phyloP scores from a whole-genome alignment of 2,329 filamentous ascomycete genomes.

The Ophiocordyceps camponoti-rufipedis region DNA sequence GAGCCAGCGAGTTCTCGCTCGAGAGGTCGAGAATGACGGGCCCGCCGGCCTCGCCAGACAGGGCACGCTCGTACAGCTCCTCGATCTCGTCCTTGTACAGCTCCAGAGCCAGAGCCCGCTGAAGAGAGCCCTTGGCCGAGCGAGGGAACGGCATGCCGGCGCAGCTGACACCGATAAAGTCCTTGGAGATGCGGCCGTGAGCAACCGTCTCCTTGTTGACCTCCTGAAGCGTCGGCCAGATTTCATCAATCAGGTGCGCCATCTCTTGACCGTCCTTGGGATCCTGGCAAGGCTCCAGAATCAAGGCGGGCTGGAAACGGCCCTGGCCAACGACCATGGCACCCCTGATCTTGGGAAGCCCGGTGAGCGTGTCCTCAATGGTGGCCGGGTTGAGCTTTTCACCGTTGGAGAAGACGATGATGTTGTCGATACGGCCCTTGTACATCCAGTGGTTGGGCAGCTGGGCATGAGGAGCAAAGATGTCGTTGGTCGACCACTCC shows the following conservation, averaged over 20 bases:
- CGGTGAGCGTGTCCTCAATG: constrained; percentile 14
- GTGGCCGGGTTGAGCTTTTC: constrained; percentile 22
- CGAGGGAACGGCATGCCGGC: constrained; percentile 23
- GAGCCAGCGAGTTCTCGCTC: constrained; percentile 7
- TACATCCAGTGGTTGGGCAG: constrained; percentile 16
- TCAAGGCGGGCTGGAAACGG: constrained; percentile 25
- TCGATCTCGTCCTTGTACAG: constrained; percentile 26
- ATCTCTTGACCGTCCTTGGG: constrained; percentile 9
- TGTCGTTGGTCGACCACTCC: constrained; percentile 17
- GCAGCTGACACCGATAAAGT: constrained; percentile 19
- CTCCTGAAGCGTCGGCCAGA: constrained; percentile 24
- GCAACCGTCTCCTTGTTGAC: constrained; percentile 25
- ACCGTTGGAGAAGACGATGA: constrained; percentile 22
- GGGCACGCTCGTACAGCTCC: constrained; percentile 16
- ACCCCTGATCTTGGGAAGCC: constrained; percentile 10
- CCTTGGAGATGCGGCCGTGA: constrained; percentile 24
- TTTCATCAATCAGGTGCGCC: constrained; percentile 16
- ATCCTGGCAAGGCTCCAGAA: constrained; percentile 22
- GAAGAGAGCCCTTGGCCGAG: constrained; percentile 26
- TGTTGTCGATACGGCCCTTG: constrained; percentile 17
- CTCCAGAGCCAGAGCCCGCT: constrained; percentile 17
- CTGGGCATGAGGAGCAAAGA: constrained; percentile 17
- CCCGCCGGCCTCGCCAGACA: constrained; percentile 1
- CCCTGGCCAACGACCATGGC: constrained; percentile 23
- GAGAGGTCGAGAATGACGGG: constrained; percentile 5